A percentile compares a stretch with the other conserved stretches of the same genome.
phyloP scores from a whole-genome alignment of 2,329 filamentous ascomycete genomes.

The Biscogniauxia sp. region DNA sequence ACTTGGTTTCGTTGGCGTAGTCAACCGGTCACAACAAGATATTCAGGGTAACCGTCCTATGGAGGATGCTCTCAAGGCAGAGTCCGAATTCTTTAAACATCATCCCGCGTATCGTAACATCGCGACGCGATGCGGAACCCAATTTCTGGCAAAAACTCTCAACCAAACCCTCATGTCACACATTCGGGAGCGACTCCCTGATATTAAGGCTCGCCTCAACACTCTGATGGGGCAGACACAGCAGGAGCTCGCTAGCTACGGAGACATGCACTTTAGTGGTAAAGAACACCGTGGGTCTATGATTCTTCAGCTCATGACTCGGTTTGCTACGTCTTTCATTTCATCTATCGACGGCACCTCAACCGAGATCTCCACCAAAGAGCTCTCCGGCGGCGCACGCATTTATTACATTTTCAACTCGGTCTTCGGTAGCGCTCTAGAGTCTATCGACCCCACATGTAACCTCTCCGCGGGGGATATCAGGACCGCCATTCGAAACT shows the following conservation, averaged over 20 bases:
- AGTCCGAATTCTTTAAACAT: slow-evolving; percentile 93
- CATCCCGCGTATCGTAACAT: slow-evolving; percentile 98
- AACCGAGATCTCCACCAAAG: slow-evolving; percentile 97
- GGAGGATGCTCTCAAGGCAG: slow-evolving; percentile 82
- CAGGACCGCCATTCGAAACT: slow-evolving; percentile 95
- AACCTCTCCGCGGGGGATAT: slow-evolving; percentile 96
- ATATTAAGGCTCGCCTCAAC: slow-evolving; percentile 97
- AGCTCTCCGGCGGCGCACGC: slow-evolving; percentile 88
- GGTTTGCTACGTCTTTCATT: slow-evolving; percentile 96
- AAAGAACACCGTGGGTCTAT: slow-evolving; percentile 95
- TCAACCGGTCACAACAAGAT: slow-evolving; percentile 97
- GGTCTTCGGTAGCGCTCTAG: slow-evolving; percentile 93
- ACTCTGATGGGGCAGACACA: slow-evolving; percentile 99
- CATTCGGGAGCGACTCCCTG: slow-evolving; percentile 90
- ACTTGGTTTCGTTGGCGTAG: slow-evolving; percentile 95
- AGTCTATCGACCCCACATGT: slow-evolving; percentile 92
- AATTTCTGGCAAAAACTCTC: slow-evolving; percentile 89
- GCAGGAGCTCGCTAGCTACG: slow-evolving; percentile 96
- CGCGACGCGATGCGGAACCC: slow-evolving; percentile 86
- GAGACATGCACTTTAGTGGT: slow-evolving; percentile 95
- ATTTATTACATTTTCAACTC: slow-evolving; percentile 99
- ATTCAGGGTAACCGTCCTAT: slow-evolving; percentile 96
- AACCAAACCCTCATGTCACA: slow-evolving; percentile 95
- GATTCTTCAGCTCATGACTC: slow-evolving; percentile 95
- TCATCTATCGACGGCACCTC: slow-evolving; percentile 98